Evolutionary conservation across 2,329 filamentous ascomycete genomes (phyloP), one percentile per base, ranked within the genome.

Genomic region (Aspergillus versicolor): DNA sequence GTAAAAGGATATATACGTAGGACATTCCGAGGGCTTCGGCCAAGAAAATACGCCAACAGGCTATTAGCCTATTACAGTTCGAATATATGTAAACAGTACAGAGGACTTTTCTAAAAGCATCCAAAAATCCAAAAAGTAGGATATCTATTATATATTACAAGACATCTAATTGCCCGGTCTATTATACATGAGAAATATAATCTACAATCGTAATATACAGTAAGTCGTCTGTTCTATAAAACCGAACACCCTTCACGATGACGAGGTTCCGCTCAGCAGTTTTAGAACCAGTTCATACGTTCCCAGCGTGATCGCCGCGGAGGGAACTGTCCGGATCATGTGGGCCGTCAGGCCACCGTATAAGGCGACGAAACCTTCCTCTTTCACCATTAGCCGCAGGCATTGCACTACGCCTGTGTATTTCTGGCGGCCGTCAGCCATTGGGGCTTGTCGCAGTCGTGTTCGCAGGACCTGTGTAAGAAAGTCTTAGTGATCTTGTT

Each of bases 331-430:
- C 17, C 71, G 70, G 21, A 68, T 61, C 58, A 74, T 67, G 57
- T 74, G 71, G n/a, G 71, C 70, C 46, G 67, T 70, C 56, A 73
- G 46, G 30, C 72, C 72, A 50, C 72, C 70, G 47, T 74, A 74
- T n/a, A 74, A 52, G 11, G 70, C 70, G 2, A 63, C 67, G 53
- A 73, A 60, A 19, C 72, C 72, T 61, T 74, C 71, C 58, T 73
- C 69, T 57, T 71, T 73, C 4, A 68, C 61, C 42, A 74, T 68
- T 13, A 67, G 61, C 52, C 65, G 65, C 58, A 72, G 70, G 58
- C 71, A 73, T 50, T 74, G 70, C 38, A 68, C 43, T n/a, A 74
- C 60, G 40, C 72, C 70, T 6, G 68, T 71, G 59, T 74, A 74
- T 60, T 72, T 73, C 48, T 65, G 65, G 8, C 60, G 57, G n/a